phyloP scores from a whole-genome alignment of 768 basidiomycete genomes.

The Chalciporus piperatus region DNA sequence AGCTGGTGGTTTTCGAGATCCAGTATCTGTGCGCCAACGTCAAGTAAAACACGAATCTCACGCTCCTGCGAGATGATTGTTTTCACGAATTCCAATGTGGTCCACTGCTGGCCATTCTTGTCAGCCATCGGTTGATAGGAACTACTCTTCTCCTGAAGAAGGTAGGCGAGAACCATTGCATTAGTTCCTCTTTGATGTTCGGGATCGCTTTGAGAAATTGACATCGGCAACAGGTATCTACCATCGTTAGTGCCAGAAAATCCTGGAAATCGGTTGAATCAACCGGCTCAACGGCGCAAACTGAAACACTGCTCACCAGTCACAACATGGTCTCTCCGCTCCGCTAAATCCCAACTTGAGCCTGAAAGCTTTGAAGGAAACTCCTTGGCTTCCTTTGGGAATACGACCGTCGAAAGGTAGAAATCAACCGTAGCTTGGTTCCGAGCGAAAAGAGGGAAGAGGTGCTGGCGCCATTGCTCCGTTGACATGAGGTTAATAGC shows the following conservation, averaged over 20 bases:
- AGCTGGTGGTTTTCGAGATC: too few relatives aligned
- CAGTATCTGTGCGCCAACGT: too few relatives aligned
- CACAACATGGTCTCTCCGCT: conserved; percentile 6
- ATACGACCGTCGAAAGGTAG: conserved; percentile 29
- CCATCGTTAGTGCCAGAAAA: conserved; percentile 39
- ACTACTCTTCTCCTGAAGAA: too few relatives aligned
- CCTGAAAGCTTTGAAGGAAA: conserved; percentile 29
- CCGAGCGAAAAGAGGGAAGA: conserved; percentile 19
- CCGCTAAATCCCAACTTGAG: conserved; percentile 32
- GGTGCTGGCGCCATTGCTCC: conserved; percentile 8
- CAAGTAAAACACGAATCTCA: too few relatives aligned
- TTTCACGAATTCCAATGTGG: too few relatives aligned
- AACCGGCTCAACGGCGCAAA: not conserved
- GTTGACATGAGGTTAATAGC: conserved; percentile 25
- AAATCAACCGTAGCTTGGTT: conserved; percentile 30
- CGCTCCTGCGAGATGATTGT: too few relatives aligned
- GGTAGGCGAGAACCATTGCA: too few relatives aligned
- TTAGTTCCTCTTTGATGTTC: too few relatives aligned
- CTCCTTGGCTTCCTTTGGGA: conserved; percentile 30
- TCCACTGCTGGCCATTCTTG: too few relatives aligned
- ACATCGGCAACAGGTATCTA: conserved; percentile 33
- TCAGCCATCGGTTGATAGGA: too few relatives aligned
- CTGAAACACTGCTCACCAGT: conserved; percentile 3
- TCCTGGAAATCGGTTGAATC: conserved; percentile 11
- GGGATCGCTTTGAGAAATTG: conserved; percentile 13